These are phyloP conservation scores for Sugiyamaella boreocaroliniensis DNA, from an alignment of 805 yeast species.

Conservation along the genomic window DNA sequence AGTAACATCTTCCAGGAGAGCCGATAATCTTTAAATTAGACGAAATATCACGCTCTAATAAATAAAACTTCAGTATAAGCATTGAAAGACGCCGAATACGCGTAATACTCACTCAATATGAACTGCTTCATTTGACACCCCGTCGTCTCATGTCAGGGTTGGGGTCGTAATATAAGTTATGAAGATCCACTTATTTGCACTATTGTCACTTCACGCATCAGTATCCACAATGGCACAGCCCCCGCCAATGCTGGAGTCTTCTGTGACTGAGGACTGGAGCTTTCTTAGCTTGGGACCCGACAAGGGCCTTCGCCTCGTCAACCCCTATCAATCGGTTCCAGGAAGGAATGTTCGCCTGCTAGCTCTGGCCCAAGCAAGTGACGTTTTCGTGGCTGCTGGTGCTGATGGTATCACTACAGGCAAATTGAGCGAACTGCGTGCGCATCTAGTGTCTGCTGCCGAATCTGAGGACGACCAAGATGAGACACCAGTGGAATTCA, in stretches of 20 bases:
- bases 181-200: too few species aligned
- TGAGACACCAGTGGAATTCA: background rate
- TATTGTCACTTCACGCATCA: background rate
- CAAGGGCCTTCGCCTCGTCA: constrained; percentile 9
- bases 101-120: too few species aligned
- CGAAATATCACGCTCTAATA: too few species aligned
- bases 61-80: too few species aligned
- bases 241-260: background rate
- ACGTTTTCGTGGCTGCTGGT: constrained; percentile 23
- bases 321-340: constrained; percentile 16
- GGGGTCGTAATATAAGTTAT: too few species aligned
- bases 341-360: constrained; percentile 17
- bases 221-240: background rate
- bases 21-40: too few species aligned
- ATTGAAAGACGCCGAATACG: too few species aligned
- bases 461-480: background rate
- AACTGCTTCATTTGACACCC: too few species aligned
- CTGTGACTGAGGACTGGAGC: constrained; percentile 21
- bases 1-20: too few species aligned
- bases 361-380: constrained; percentile 22
- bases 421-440: constrained; percentile 17
- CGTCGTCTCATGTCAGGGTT: too few species aligned
- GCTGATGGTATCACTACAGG: constrained; percentile 18
- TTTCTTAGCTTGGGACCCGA: constrained; percentile 12
- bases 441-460: constrained; percentile 1